phyloP scores from a whole-genome alignment of 345 rosid species.

The Linum tenue region DNA sequence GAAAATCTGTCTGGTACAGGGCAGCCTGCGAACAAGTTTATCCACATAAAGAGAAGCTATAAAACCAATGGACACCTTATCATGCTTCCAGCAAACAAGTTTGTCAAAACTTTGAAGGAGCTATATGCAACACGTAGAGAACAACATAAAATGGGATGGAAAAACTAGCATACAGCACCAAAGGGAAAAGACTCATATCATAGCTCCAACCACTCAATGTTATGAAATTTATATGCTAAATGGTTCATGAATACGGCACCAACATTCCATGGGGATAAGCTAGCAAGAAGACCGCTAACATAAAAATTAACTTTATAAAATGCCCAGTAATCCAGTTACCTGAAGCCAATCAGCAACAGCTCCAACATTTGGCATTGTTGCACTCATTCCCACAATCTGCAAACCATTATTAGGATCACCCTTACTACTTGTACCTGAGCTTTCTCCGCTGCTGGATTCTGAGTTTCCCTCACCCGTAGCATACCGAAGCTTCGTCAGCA shows the following conservation, averaged over 20 bases:
- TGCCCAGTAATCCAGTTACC: conserved; percentile 35
- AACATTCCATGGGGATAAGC: no score
- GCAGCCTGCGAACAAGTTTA: conserved; percentile 58
- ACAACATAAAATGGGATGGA: not conserved
- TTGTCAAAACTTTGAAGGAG: not conserved
- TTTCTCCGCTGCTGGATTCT: conserved; percentile 75
- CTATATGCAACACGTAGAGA: not conserved
- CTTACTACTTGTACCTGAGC: conserved; percentile 77
- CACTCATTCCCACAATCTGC: conserved; percentile 99
- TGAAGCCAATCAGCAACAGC: conserved; percentile 99
- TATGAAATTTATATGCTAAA: no score
- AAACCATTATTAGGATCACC: conserved; percentile 70
- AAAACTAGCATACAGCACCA: not conserved
- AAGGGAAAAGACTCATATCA: no score
- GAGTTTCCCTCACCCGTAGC: conserved; percentile 88
- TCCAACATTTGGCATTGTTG: conserved; percentile 96
- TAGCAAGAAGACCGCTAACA: not conserved
- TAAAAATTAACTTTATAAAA: not conserved
- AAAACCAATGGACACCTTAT: not conserved
- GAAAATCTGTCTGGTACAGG: conserved; percentile 80
- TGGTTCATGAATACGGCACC: no score
- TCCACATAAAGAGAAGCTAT: not conserved
- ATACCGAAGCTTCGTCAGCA: conserved; percentile 93
- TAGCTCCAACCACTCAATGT: not conserved
- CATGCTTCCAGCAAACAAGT: not conserved